Percentiles rank a stretch among this genome's conserved stretches.
Evolutionary conservation across 257 asterid species (phyloP).

Genomic region (Agastache rugosa): DNA sequence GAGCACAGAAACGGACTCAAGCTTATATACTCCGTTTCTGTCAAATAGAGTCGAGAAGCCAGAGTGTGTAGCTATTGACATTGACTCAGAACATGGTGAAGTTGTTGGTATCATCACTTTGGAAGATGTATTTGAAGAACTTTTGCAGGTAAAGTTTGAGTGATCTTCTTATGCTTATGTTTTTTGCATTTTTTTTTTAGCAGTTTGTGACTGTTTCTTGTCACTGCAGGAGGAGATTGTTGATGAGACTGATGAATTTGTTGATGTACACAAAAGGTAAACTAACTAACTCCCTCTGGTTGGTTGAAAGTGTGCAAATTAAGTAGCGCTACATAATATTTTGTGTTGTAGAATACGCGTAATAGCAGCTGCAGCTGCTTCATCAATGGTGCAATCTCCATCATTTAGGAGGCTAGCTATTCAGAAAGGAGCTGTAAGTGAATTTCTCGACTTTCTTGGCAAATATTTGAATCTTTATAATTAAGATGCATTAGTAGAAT

Average conservation of each 20-base stretch:
- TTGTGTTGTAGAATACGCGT: constrained; percentile 76
- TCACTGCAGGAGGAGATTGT: constrained; percentile 85
- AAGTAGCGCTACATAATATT: constrained; percentile 8
- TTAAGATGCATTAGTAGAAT: background rate
- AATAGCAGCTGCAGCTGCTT: constrained; percentile 95
- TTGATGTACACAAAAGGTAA: constrained; percentile 89
- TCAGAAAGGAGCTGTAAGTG: constrained; percentile 72
- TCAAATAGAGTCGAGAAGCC: constrained; percentile 47
- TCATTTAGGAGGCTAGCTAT: constrained; percentile 65
- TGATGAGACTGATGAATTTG: constrained; percentile 92
- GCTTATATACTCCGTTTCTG: constrained; percentile 56
- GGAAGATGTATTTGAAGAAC: constrained; percentile 97
- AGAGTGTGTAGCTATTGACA: constrained; percentile 61
- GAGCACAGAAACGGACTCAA: constrained; percentile 47
- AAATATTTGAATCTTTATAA: background rate
- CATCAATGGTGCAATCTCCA: constrained; percentile 85
- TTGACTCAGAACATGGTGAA: constrained; percentile 78
- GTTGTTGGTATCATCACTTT: constrained; percentile 90
- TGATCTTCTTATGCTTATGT: background rate
- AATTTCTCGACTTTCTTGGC: constrained; percentile 20
- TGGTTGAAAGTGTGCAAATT: background rate
- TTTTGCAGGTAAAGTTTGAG: constrained; percentile 67
- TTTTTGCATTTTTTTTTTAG: constrained; percentile 15
- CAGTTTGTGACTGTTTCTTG: constrained; percentile 13
- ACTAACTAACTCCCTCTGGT: constrained; percentile 16